phyloP scores from a whole-genome alignment of 2,329 filamentous ascomycete species.

The Colletotrichum phormii region DNA sequence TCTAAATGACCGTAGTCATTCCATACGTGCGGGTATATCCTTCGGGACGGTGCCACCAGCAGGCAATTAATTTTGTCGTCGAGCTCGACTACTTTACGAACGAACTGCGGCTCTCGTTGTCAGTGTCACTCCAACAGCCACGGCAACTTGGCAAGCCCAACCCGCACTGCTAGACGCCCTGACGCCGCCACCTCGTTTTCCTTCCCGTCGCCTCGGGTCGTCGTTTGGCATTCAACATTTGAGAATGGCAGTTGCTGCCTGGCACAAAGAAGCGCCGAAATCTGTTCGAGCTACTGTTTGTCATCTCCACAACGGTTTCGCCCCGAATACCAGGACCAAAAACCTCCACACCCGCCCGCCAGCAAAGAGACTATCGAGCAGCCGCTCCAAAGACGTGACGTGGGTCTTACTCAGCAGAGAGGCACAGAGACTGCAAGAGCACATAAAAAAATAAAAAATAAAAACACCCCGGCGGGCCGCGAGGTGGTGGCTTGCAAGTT shows the following conservation, averaged over 20 bases:
- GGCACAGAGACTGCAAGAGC: too few species aligned
- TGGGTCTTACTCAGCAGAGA: slow-evolving; percentile 25
- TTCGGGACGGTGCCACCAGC: background rate
- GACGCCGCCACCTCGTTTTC: background rate
- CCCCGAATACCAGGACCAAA: background rate
- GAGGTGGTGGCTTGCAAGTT: background rate
- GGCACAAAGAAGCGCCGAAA: background rate
- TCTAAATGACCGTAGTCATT: background rate
- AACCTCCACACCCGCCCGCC: background rate
- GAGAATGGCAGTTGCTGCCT: background rate
- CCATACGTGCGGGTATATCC: background rate
- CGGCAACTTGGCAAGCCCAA: background rate
- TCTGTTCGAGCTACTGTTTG: background rate
- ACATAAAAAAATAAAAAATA: background rate
- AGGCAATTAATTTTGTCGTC: background rate
- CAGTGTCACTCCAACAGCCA: background rate
- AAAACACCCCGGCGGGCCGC: background rate
- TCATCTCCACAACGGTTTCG: background rate
- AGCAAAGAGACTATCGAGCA: background rate
- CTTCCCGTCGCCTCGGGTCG: background rate
- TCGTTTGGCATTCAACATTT: background rate
- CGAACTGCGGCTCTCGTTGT: background rate
- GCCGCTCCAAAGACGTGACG: background rate
- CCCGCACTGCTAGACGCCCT: background rate
- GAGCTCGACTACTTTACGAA: background rate